These are phyloP conservation scores for Prunella vulgaris DNA, from an alignment of 257 asterid species.

Conservation along the genomic window DNA sequence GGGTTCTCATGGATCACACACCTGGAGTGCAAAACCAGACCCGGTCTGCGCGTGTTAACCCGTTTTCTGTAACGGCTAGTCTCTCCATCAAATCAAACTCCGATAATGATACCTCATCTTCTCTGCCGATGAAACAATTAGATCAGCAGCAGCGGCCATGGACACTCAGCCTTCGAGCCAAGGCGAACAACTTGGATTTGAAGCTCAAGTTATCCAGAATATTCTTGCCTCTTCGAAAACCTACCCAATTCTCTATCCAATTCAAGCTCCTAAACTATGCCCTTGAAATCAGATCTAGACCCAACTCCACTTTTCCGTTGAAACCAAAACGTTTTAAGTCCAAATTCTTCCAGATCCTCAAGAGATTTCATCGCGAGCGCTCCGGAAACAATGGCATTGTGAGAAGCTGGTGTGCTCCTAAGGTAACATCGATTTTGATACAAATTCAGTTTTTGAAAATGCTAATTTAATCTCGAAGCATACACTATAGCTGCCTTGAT, in stretches of 20 bases:
- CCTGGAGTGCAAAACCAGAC: no score
- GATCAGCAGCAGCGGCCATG: conserved; percentile 32
- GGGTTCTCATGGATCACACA: background rate
- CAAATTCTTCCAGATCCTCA: conserved; percentile 23
- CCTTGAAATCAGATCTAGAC: conserved; percentile 23
- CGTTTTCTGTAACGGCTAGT: conserved; percentile 25
- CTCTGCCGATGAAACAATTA: conserved; percentile 19
- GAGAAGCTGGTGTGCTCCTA: conserved; percentile 3
- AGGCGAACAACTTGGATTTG: conserved; percentile 30
- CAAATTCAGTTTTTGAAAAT: background rate
- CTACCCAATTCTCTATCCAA: conserved; percentile 29
- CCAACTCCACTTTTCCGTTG: conserved; percentile 9
- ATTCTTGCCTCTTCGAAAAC: conserved; percentile 23
- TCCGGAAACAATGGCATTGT: conserved; percentile 16
- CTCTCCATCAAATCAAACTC: background rate
- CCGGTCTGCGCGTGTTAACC: background rate
- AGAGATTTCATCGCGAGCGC: background rate
- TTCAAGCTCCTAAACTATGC: conserved; percentile 19
- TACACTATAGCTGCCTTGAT: background rate
- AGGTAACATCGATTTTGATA: conserved; percentile 12
- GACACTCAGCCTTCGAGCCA: conserved; percentile 37
- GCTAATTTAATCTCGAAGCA: background rate
- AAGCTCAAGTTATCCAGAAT: conserved; percentile 21
- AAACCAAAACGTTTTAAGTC: conserved; percentile 15
- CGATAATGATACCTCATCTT: background rate